These are phyloP conservation scores for Colletotrichum destructivum DNA, from an alignment of 2,329 filamentous ascomycete genomes.

Conservation along the genomic window DNA sequence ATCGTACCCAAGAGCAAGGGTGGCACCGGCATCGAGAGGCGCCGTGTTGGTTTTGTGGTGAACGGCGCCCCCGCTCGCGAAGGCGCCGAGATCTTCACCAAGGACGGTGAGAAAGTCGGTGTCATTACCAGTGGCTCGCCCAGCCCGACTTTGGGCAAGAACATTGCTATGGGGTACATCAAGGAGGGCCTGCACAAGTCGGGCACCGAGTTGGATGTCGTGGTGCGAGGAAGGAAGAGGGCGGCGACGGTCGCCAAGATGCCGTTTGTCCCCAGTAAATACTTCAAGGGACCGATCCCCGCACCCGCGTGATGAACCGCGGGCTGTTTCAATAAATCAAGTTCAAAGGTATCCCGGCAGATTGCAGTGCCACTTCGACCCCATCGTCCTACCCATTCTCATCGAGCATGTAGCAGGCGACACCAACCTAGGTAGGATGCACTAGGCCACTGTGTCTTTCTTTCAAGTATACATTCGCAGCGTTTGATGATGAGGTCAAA, in stretches of 20 bases:
- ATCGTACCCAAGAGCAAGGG: slow-evolving; percentile 81
- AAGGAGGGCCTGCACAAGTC: slow-evolving; percentile 85
- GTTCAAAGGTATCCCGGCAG: slow-evolving; percentile 36
- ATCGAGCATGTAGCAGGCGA: neutral
- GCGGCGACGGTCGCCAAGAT: slow-evolving; percentile 86
- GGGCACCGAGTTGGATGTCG: slow-evolving; percentile 84
- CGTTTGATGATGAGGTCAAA: slow-evolving; percentile 4
- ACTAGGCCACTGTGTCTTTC: neutral
- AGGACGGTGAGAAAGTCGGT: slow-evolving; percentile 79
- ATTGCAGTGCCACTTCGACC: neutral
- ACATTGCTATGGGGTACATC: slow-evolving; percentile 97
- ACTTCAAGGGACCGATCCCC: slow-evolving; percentile 68
- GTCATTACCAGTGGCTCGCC: slow-evolving; percentile 91
- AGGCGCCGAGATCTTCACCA: slow-evolving; percentile 82
- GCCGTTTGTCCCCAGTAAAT: slow-evolving; percentile 88
- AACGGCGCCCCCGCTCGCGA: slow-evolving; percentile 92
- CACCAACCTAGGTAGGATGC: neutral
- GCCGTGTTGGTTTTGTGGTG: slow-evolving; percentile 85
- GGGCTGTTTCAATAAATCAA: slow-evolving; percentile 33
- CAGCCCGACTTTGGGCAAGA: slow-evolving; percentile 86
- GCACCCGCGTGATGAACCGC: slow-evolving; percentile 29
- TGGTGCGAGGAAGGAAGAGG: slow-evolving; percentile 83
- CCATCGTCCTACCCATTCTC: slow-evolving; percentile 3
- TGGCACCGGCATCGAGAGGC: slow-evolving; percentile 76
- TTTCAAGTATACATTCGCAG: neutral